phyloP scores from a whole-genome alignment of 2,329 filamentous ascomycete species.

The Remersonia thermophila region DNA sequence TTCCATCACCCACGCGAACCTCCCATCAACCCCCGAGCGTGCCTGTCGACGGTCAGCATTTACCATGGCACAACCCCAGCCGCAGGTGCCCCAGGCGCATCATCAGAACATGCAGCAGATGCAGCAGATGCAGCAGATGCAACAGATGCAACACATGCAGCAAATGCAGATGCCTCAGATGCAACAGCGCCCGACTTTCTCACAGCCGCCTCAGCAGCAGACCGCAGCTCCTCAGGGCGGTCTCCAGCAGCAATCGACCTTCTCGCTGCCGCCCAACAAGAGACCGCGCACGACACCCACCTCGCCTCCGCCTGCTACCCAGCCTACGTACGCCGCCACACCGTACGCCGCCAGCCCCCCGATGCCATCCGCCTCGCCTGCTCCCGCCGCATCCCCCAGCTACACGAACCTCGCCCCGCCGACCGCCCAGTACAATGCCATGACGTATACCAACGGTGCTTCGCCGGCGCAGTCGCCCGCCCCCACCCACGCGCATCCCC shows the following conservation, averaged over 20 bases:
- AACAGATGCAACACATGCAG: constrained; percentile 25
- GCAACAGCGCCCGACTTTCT: constrained; percentile 42
- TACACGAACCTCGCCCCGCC: constrained; percentile 22
- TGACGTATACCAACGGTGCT: constrained; percentile 16
- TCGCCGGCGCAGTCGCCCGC: constrained; percentile 5
- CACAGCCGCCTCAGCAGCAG: constrained; percentile 44
- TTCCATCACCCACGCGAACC: background rate
- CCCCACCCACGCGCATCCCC: no score
- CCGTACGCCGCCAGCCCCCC: constrained; percentile 11
- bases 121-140: constrained; percentile 13
- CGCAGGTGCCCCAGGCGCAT: constrained; percentile 28
- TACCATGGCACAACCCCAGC: constrained; percentile 50
- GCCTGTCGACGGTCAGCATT: no score
- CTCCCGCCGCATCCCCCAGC: constrained; percentile 26
- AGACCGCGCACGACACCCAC: constrained; percentile 59
- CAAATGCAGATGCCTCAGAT: no score
- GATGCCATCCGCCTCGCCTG: constrained; percentile 5
- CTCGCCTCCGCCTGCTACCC: constrained; percentile 7
- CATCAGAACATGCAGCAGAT: constrained; percentile 9
- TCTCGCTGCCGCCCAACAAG: constrained; percentile 55
- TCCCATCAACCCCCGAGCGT: background rate
- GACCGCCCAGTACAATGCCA: constrained; percentile 12
- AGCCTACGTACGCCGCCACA: constrained; percentile 34
- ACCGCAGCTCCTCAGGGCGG: constrained; percentile 43
- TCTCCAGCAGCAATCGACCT: constrained; percentile 34